Evolutionary conservation across 768 basidiomycete species (phyloP), one percentile per base, ranked within the genome.

Genomic region (Phlegmacium glaucopus): DNA sequence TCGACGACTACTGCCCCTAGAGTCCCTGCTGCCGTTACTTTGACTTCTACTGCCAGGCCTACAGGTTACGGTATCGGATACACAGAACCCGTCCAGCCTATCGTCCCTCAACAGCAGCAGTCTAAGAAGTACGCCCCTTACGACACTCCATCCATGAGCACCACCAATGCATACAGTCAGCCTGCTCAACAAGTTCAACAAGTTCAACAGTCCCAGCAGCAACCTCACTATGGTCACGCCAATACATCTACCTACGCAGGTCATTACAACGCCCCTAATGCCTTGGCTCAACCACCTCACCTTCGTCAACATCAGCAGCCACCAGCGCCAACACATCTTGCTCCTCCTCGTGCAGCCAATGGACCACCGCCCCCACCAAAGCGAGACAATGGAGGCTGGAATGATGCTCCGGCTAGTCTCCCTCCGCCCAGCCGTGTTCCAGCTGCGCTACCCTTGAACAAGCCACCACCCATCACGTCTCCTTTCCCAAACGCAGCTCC

Each of bases 361-460:
- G 64, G 62, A 36, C 59, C 63, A 0, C 58, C 70, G 40, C 75
- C 80, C 1, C 79, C 86, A 1, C 78, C 82, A 4, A 83, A 82
- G 26, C 80, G 83, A 25, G 87, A 86, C 42, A 83, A 83, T 25
- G 80, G 85, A 12, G 92, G 92, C 0, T 97, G 94, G 93, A 97
- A 97, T 57, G 94, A 97, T 65, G 83, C 92, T 0, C 93, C 92
- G 0, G 61, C 72, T 6, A 52, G 80, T 10, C 54, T 71, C 12
- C 22, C 22, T 22, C 61, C 70, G 8, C 63, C 76, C 13, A 64
- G 76, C 35, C 82, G 84, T 18, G 71, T 72, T 1, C 80, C 86
- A 1, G 72, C 76, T 16, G 67, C 76, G 5, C 57, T 72, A 26
- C 75, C 63, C 45, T 52, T 70, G 9, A 65, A 60, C 45, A 90